Conservation (phyloP, 441 rosid genomes). For the Caryocar brasiliense region DNA sequence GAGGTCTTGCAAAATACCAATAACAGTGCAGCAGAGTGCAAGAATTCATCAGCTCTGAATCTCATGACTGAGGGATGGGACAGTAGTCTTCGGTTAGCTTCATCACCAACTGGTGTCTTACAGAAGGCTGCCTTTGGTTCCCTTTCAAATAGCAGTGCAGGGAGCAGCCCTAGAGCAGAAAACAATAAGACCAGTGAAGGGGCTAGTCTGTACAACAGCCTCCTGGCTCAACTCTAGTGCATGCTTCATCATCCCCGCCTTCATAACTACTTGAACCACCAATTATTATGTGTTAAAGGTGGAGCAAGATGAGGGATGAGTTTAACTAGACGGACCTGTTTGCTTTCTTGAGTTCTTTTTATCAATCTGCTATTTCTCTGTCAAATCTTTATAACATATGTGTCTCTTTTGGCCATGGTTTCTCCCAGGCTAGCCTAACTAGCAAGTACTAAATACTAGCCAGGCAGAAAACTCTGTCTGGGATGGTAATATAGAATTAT, state of each 20-base stretch:
- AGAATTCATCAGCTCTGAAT: slow-evolving; percentile 26
- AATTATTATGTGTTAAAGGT: too few species aligned
- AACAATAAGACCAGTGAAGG: slow-evolving; percentile 33
- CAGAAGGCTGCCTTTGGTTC: slow-evolving; percentile 52
- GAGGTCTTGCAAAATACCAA: slow-evolving; percentile 50
- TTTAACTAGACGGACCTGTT: too few species aligned
- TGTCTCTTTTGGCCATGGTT: too few species aligned
- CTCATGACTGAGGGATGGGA: slow-evolving; percentile 39
- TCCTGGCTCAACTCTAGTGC: slow-evolving; percentile 19
- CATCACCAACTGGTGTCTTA: slow-evolving; percentile 68
- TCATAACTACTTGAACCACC: slow-evolving; percentile 10
- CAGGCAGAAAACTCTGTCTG: too few species aligned
- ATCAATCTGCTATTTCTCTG: too few species aligned
- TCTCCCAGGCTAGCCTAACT: too few species aligned
- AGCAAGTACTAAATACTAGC: too few species aligned
- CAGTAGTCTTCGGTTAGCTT: slow-evolving; percentile 39
- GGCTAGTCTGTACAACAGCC: slow-evolving; percentile 21
- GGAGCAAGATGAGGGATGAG: too few species aligned
- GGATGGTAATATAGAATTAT: too few species aligned
- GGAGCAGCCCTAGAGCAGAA: slow-evolving; percentile 59
- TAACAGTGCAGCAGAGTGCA: slow-evolving; percentile 12
- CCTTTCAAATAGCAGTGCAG: slow-evolving; percentile 67
- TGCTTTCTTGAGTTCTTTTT: too few species aligned
- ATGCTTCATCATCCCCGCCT: slow-evolving; percentile 22
- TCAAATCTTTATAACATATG: too few species aligned